Conservation (phyloP, 148 eudicot genomes). For the Amaranthus hypochondriacus region DNA sequence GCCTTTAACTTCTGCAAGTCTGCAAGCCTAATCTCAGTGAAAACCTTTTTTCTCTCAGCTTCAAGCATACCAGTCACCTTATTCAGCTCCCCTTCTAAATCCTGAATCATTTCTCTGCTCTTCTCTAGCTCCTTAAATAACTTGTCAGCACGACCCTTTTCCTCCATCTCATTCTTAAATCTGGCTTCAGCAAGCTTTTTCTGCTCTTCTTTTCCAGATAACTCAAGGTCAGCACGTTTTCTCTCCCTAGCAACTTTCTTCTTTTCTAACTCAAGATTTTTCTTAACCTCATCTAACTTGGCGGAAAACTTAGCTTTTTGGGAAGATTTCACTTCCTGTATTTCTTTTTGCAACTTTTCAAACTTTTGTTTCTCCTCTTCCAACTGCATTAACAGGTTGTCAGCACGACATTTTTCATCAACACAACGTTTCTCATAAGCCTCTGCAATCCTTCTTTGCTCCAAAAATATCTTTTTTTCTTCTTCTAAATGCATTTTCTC, state of each 20-base stretch:
- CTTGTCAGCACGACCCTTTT: conserved; percentile 41
- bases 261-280: conserved; percentile 28
- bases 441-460: conserved; percentile 16
- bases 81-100: conserved; percentile 29
- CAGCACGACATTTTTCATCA: conserved; percentile 29
- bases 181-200: conserved; percentile 38
- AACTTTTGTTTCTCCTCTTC: conserved; percentile 16
- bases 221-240: conserved; percentile 27
- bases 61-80: conserved; percentile 29
- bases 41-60: conserved; percentile 35
- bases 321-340: conserved; percentile 18
- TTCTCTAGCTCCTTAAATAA: conserved; percentile 39
- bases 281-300: conserved; percentile 18
- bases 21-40: conserved; percentile 31
- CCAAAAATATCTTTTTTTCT: conserved; percentile 37
- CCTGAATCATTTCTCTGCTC: conserved; percentile 25
- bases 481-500: conserved; percentile 25
- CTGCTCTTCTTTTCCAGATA: conserved; percentile 33
- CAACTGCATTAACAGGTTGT: conserved; percentile 11
- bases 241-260: conserved; percentile 25
- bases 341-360: conserved; percentile 20
- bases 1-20: conserved; percentile 41
- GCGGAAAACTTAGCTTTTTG: conserved; percentile 4
- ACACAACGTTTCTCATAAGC: conserved; percentile 17
- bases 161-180: conserved; percentile 37